Conservation (phyloP, 2,329 filamentous ascomycete species). For the Fusarium mexicanum region DNA sequence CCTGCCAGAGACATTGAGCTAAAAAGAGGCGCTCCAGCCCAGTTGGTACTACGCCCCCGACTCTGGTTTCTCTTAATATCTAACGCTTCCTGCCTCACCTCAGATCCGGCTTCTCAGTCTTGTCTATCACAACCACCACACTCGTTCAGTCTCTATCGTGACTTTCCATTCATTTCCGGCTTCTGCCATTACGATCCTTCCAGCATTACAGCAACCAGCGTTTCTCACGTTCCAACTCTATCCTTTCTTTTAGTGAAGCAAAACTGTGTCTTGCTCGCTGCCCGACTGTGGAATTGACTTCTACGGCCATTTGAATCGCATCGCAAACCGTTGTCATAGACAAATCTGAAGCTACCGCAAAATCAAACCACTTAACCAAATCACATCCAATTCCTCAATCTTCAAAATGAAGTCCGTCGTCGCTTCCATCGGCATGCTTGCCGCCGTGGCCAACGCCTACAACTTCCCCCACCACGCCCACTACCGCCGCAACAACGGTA, state of each 20-base stretch:
- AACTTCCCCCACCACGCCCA: slow-evolving; percentile 48
- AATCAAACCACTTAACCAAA: slow-evolving; percentile 21
- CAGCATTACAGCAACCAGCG: slow-evolving; percentile 34
- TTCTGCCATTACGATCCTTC: slow-evolving; percentile 45
- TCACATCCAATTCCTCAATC: neutral
- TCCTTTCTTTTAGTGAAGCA: slow-evolving; percentile 44
- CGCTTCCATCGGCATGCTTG: slow-evolving; percentile 56
- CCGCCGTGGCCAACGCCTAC: slow-evolving; percentile 55
- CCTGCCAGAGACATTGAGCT: slow-evolving; percentile 30
- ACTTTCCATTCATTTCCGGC: slow-evolving; percentile 45
- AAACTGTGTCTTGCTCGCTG: slow-evolving; percentile 46
- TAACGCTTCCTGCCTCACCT: slow-evolving; percentile 39
- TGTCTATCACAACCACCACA: slow-evolving; percentile 38
- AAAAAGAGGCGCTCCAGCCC: slow-evolving; percentile 40
- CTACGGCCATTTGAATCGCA: slow-evolving; percentile 39
- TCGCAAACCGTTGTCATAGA: slow-evolving; percentile 37
- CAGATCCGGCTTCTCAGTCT: slow-evolving; percentile 30
- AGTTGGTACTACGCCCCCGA: slow-evolving; percentile 33
- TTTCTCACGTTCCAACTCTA: slow-evolving; percentile 32
- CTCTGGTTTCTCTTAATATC: slow-evolving; percentile 43
- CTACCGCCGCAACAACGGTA: slow-evolving; percentile 45
- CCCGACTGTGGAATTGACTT: slow-evolving; percentile 47
- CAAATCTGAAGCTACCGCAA: slow-evolving; percentile 36
- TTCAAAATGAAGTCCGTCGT: slow-evolving; percentile 60
- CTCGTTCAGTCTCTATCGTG: slow-evolving; percentile 42